These are phyloP conservation scores for Cytospora mali DNA, from an alignment of 2,329 filamentous ascomycete species.

Conservation along the genomic window DNA sequence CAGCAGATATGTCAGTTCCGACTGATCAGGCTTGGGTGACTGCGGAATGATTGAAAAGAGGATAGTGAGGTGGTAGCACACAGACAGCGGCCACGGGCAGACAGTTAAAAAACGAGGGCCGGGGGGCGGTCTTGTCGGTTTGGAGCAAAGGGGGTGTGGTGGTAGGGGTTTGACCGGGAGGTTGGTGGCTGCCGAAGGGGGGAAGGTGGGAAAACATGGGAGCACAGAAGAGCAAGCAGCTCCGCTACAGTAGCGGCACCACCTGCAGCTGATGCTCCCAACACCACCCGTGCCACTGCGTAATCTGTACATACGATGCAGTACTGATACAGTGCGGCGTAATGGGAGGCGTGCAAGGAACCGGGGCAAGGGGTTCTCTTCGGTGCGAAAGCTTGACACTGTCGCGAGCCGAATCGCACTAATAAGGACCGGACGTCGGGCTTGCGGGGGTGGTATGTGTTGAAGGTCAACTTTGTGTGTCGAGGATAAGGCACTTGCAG, in stretches of 20 bases:
- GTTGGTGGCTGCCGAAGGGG: constrained; percentile 34
- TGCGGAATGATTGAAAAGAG: constrained; percentile 54
- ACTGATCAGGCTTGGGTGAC: constrained; percentile 51
- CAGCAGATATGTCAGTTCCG: constrained; percentile 44
- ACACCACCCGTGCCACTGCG: constrained; percentile 27
- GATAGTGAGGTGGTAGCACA: constrained; percentile 54
- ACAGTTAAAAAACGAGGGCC: constrained; percentile 42
- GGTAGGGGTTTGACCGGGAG: constrained; percentile 24
- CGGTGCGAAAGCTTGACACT: constrained; percentile 27
- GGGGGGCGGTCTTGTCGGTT: constrained; percentile 33
- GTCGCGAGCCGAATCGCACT: constrained; percentile 30
- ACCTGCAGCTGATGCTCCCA: constrained; percentile 32
- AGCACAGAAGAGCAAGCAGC: constrained; percentile 24
- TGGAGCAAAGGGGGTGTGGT: constrained; percentile 21
- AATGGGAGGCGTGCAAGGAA: constrained; percentile 5
- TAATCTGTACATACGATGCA: constrained; percentile 4
- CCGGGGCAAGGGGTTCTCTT: constrained; percentile 23
- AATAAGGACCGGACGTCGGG: constrained; percentile 22
- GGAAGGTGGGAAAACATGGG: constrained; percentile 34
- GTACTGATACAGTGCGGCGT: constrained; percentile 24
- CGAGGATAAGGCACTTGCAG: constrained; percentile 13
- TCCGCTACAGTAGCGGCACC: constrained; percentile 29
- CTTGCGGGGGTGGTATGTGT: constrained; percentile 7
- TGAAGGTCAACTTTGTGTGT: constrained; percentile 10
- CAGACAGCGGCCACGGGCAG: constrained; percentile 46